Base-by-base conservation (phyloP, 495 filamentous ascomycete species). In the Neurospora tetraspora region DNA sequence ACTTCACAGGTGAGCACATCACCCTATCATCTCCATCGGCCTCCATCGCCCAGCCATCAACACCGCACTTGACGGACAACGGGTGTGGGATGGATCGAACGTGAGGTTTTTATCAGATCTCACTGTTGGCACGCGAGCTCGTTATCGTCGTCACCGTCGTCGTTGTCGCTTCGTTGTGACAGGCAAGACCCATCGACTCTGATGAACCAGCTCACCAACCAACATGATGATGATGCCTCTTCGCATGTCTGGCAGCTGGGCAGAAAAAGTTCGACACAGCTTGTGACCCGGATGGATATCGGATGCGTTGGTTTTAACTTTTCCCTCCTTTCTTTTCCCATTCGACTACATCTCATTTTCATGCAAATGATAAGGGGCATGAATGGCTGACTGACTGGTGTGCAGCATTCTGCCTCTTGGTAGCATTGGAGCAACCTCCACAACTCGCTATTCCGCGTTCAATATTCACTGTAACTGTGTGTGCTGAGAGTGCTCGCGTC, bases 51-150 rank as follows among this genome's bases (percentile, higher is more conserved):
- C 53, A 65, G 53, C 53, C 53, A 65, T 65, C 53, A 68, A 71
- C 69, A 40, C 16, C 69, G 20, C 34, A 47, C 43, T 70, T 71
- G 71, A 65, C 53, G 12, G 27, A 65, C 53, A 65, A 34, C 68
- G 36, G 68, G 34, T 74, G 69, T 39, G 73, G 73, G 53, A 39
- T 69, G 68, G 39, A 34, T 72, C 31, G 16, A 74, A 39, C 23
- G 37, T 68, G 38, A 23, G 70, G 69, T 73, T 75, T 74, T 72
- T 73, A 73, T 73, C 68, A 68, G 72, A 71, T 71, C 37, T 71
- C 37, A 16, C 70, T 37, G 23, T 59, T 47, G 37, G 27, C 39
- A 71, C 23, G 53, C 23, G 53, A 65, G 14, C 53, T 34, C 14
- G 27, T 65, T 36, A 14, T 23, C 47, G 20, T 59, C 23, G 20